phyloP scores from a whole-genome alignment of 768 basidiomycete species.

The Clavaria fumosa region DNA sequence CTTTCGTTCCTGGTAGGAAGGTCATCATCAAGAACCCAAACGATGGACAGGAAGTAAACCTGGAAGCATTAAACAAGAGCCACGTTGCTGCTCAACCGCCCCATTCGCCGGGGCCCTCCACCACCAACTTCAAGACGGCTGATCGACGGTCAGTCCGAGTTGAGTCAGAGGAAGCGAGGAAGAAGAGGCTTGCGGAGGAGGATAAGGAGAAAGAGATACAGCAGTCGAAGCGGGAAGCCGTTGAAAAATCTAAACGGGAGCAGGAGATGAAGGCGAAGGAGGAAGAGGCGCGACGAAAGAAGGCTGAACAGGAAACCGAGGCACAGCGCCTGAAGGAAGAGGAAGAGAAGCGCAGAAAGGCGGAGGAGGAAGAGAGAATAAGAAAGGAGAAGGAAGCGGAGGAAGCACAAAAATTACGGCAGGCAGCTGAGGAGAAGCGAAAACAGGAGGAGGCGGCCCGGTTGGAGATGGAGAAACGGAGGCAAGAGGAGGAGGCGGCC shows the following conservation, averaged over 20 bases:
- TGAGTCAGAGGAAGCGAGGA: constrained; percentile 31
- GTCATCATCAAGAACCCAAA: constrained; percentile 46
- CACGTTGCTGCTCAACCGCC: constrained; percentile 25
- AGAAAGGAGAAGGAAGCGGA: constrained; percentile 24
- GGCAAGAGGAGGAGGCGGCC: constrained; percentile 17
- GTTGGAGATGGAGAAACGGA: constrained; percentile 14
- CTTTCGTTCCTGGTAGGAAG: constrained; percentile 46
- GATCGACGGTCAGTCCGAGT: constrained; percentile 19
- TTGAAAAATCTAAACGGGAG: constrained; percentile 24
- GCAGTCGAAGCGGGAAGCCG: constrained; percentile 31
- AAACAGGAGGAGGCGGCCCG: constrained; percentile 21
- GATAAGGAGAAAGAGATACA: constrained; percentile 32
- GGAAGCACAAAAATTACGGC: constrained; percentile 24
- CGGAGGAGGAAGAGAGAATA: constrained; percentile 31
- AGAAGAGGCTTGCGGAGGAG: constrained; percentile 52
- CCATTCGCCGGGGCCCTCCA: no score
- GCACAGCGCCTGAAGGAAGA: constrained; percentile 24
- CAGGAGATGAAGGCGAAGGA: constrained; percentile 19
- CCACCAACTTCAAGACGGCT: no score
- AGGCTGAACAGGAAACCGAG: constrained; percentile 22
- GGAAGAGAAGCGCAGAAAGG: constrained; percentile 21
- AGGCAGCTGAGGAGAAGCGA: constrained; percentile 23
- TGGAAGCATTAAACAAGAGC: constrained; percentile 37
- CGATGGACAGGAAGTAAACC: constrained; percentile 48
- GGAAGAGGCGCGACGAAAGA: constrained; percentile 24